Evolutionary conservation across 2,329 filamentous ascomycete species (phyloP).

Genomic region (Lachnellula hyalina): DNA sequence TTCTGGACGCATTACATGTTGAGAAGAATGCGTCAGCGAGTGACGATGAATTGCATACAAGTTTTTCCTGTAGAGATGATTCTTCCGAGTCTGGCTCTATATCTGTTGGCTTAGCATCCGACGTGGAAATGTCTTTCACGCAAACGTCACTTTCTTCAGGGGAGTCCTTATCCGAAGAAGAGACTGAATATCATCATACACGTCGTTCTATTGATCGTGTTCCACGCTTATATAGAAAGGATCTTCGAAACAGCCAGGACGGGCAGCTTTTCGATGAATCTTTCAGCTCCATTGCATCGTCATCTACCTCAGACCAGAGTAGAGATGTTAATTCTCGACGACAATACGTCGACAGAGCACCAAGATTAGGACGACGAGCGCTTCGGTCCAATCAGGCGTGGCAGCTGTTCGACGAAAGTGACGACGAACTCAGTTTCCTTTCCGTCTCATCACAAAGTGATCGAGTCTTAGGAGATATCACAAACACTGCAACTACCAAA

Average conservation of each 20-base stretch:
- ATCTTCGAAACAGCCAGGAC: constrained; percentile 5
- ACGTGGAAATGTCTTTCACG: constrained; percentile 3
- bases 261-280: constrained; percentile 15
- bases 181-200: neutral
- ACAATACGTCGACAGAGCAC: constrained; percentile 15
- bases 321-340: constrained; percentile 2
- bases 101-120: neutral
- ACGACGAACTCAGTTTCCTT: constrained; percentile 28
- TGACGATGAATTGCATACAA: constrained; percentile 8
- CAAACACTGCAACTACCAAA: constrained; percentile 6
- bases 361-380: constrained; percentile 14
- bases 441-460: constrained; percentile 16
- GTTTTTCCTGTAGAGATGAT: neutral
- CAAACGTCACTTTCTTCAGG: constrained; percentile 8
- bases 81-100: neutral
- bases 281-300: constrained; percentile 6
- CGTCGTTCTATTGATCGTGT: constrained; percentile 1
- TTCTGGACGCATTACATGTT: no score
- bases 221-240: constrained; percentile 8
- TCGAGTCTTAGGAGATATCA: constrained; percentile 14
- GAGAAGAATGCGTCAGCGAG: neutral
- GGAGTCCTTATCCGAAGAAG: constrained; percentile 1
- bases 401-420: constrained; percentile 25
- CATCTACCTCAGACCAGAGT: constrained; percentile 1
- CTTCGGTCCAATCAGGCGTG: constrained; percentile 18